Base-by-base conservation (phyloP, 225 moss, liverwort and hornwort species). In the Thuidium tamariscinum region DNA sequence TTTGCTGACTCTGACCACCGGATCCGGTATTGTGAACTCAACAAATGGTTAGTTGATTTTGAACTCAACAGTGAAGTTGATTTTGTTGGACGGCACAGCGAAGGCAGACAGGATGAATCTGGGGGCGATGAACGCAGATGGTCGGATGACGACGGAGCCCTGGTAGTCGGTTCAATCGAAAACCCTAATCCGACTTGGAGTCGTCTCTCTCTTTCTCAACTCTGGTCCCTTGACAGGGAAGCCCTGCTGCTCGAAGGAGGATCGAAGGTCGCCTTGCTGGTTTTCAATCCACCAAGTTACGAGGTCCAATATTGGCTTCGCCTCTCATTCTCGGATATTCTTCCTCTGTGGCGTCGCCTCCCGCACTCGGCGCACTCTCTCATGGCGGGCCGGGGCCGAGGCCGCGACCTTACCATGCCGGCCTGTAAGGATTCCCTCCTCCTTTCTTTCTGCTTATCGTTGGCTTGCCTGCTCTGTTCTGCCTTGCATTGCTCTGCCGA, bases 301-400 rank as follows among this genome's bases (percentile, higher is more conserved):
- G 54, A 62, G 13, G 60, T 75, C 41, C 68, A 62, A 18, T n/a
- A 25, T 19, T 51, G 48, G 20, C 81, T 56, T 36, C 36, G 29
- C 23, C 74, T 74, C 25, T 60, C 85, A 29, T 81, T 85, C 27
- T 54, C 55, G 60, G 77, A 37, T 77, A 67, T 52, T 75, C 61
- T 75, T 26, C 67, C 46, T 74, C 75, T 75, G 74, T 75, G 76
- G 74, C 64, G 22, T 86, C 82, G 26, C 30, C 83, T 56, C 39
- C 80, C 70, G 88, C 39, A 83, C 83, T 84, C 91, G 64, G 87
- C 75, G 83, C 84, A 48, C 83, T 27, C 76, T 72, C 41, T 55
- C 88, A 94, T 94, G 93, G 93, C 92, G 83, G 92, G 93, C 85
- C 93, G 93, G 80, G 93, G 93, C 89, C 92, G 93, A 63, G 93